Evolutionary conservation across 495 filamentous ascomycete species (phyloP), one percentile per base, ranked within the genome.

Genomic region (Penicillium tannophilum): DNA sequence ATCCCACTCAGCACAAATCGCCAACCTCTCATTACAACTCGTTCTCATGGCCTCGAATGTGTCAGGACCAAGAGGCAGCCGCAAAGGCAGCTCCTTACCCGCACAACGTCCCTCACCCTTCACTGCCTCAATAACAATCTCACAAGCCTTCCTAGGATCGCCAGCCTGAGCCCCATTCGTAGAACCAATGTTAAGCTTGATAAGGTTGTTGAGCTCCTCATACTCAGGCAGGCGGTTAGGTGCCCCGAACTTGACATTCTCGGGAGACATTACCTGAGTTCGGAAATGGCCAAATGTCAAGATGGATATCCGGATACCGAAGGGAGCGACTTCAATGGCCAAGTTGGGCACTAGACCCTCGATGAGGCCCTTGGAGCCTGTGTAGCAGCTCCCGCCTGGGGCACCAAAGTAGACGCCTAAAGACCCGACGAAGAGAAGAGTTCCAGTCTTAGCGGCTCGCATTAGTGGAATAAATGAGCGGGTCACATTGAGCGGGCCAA

Each of bases 381-480:
- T 28, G 35, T 53, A 53, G 31, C 11, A 19, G 19, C 11, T 26
- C 9, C 19, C 31, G 19, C 35, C 51, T 1, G 35, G 33, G 6
- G 51, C 20, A 11, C 33, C 33, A 12, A 5, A 53, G 31, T 42
- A 53, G 0, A 28, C 35, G n/a, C 33, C 51, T 6, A 53, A 0
- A 14, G 33, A 23, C 6, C 17, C 9, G 7, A 26, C 19, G 50
- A 74, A 79, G 2, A 77, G 63, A 17, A 84, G 67, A 1, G 72
- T 74, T 0, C 81, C 76, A 2, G 74, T 52, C 24, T 63, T 67
- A 31, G 61, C 61, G 12, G 58, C 55, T 26, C 81, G 76, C 51
- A 85, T 61, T 56, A 82, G 72, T 2, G 82, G 82, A 0, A 83
- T 65, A 31, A 82, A 63, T 1, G 78, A 72, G 5, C 78, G 69